A percentile compares a stretch with the other conserved stretches of the same genome.
Conservation (phyloP, 2,329 filamentous ascomycete species). For the Cryphonectria carpinicola region DNA sequence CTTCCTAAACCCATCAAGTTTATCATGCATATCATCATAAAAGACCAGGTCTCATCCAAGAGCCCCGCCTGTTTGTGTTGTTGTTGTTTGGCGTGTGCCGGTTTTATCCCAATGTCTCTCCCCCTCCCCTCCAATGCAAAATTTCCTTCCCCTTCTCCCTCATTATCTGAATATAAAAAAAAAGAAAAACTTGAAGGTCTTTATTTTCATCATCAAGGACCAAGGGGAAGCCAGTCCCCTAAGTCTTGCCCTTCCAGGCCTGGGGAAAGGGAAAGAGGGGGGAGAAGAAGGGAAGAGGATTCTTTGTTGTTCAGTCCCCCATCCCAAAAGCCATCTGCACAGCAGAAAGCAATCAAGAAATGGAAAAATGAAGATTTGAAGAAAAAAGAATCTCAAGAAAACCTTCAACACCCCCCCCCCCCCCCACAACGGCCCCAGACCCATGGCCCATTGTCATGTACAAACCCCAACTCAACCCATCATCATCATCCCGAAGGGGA, state of each 20-base stretch:
- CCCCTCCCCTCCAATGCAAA: background rate
- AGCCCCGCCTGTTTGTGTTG: background rate
- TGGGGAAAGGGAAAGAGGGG: background rate
- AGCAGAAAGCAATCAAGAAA: background rate
- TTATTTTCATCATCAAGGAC: background rate
- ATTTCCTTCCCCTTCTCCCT: too few species aligned
- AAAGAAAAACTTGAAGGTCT: background rate
- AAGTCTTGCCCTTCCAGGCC: background rate
- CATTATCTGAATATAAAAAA: background rate
- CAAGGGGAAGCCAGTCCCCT: background rate
- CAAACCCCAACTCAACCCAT: background rate
- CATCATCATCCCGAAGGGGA: background rate
- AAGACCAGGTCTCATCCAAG: constrained; percentile 7
- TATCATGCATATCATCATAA: background rate
- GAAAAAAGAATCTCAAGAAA: background rate
- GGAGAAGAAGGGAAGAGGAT: background rate
- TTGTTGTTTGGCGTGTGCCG: background rate
- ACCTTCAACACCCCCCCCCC: background rate
- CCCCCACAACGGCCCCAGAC: too few species aligned
- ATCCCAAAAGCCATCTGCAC: background rate
- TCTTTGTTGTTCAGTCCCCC: background rate
- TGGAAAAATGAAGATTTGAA: background rate
- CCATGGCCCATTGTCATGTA: constrained; percentile 3
- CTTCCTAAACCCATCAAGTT: background rate
- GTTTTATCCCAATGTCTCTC: background rate